Conservation (phyloP, 441 rosid species). For the Breynia disticha region DNA sequence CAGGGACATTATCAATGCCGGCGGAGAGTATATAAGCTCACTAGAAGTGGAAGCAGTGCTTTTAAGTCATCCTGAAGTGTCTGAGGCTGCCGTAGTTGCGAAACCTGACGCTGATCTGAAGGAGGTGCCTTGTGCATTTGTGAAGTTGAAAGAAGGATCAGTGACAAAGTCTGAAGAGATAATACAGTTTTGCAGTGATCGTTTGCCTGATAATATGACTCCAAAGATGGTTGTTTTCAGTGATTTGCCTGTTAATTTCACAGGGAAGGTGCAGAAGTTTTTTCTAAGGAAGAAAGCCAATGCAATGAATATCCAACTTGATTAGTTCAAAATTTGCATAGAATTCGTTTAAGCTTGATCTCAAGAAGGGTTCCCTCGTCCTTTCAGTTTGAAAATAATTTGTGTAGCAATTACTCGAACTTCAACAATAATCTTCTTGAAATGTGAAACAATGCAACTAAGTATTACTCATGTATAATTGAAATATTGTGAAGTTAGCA, state of each 20-base stretch:
- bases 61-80: constrained; percentile 31
- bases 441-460: too few species aligned
- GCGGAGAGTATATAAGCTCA: constrained; percentile 27
- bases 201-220: constrained; percentile 27
- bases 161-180: constrained; percentile 26
- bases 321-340: too few species aligned
- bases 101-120: constrained; percentile 13
- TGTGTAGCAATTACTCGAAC: too few species aligned
- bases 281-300: constrained; percentile 30
- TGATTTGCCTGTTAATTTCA: constrained; percentile 40
- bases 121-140: constrained; percentile 42
- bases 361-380: too few species aligned
- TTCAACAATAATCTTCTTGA: too few species aligned
- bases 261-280: constrained; percentile 46
- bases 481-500: too few species aligned
- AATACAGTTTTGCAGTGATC: constrained; percentile 23
- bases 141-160: constrained; percentile 35
- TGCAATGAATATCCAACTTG: constrained; percentile 1
- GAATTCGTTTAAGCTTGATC: too few species aligned
- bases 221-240: constrained; percentile 30
- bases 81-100: constrained; percentile 46
- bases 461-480: too few species aligned
- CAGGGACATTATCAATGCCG: constrained; percentile 25
- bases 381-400: too few species aligned
- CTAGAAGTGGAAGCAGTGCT: constrained; percentile 40